A percentile compares a stretch with the other conserved stretches of the same genome.
phyloP scores from a whole-genome alignment of 768 basidiomycete species.

The Cystoderma amianthinum region DNA sequence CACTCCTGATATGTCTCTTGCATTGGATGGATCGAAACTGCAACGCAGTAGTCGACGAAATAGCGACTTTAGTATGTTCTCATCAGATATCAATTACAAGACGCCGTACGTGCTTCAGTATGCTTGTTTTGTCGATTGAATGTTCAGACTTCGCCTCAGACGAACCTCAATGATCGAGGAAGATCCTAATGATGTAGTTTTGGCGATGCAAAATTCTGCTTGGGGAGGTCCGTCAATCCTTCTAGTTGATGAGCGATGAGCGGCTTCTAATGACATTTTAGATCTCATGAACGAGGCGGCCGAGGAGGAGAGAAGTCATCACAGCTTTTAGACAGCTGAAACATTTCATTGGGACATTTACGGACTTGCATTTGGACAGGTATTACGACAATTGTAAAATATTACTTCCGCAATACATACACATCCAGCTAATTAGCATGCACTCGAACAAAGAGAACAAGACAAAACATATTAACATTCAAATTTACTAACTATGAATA shows the following conservation, averaged over 20 bases:
- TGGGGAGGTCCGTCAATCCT: slow-evolving; percentile 77
- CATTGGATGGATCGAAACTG: slow-evolving; percentile 39
- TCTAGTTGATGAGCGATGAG: no score
- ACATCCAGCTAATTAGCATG: background rate
- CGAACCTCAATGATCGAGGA: slow-evolving; percentile 33
- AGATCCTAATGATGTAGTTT: slow-evolving; percentile 42
- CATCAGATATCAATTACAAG: slow-evolving; percentile 39
- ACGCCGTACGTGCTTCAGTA: slow-evolving; percentile 52
- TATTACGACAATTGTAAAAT: background rate
- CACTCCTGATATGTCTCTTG: slow-evolving; percentile 40
- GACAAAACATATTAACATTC: background rate
- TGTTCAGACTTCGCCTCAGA: slow-evolving; percentile 14
- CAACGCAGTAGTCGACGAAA: slow-evolving; percentile 43
- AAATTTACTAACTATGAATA: background rate
- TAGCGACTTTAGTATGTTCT: slow-evolving; percentile 57
- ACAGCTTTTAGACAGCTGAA: background rate
- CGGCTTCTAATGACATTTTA: no score
- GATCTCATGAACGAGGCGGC: slow-evolving; percentile 23
- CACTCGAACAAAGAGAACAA: background rate
- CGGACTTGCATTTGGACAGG: background rate
- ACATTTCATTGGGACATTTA: background rate
- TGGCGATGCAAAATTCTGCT: slow-evolving; percentile 58
- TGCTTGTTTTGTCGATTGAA: background rate
- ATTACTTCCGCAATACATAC: background rate
- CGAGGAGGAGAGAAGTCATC: slow-evolving; percentile 15